phyloP scores from a whole-genome alignment of 83 land plant species.

The Picea engelmannii region DNA sequence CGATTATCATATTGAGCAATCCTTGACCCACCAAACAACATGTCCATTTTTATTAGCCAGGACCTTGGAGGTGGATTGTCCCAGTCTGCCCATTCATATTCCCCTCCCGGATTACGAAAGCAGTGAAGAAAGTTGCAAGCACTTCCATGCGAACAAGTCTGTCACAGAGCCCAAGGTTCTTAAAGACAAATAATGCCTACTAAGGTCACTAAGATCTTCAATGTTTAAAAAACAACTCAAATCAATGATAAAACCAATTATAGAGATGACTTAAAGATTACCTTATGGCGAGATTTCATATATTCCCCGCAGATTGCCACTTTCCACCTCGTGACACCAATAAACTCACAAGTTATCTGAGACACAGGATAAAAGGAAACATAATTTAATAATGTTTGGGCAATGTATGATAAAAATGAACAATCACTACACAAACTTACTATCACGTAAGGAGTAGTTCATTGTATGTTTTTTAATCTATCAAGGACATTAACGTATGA shows the following conservation, averaged over 20 bases:
- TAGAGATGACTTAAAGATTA: slow-evolving; percentile 14
- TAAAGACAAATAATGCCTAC: too few relatives aligned
- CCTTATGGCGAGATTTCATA: slow-evolving; percentile 84
- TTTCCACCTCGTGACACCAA: slow-evolving; percentile 90
- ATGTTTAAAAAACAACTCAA: not conserved
- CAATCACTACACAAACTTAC: not conserved
- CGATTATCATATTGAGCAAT: not conserved
- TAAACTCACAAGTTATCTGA: slow-evolving; percentile 85
- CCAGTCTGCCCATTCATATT: slow-evolving; percentile 99
- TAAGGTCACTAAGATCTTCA: not conserved
- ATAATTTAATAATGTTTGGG: not conserved
- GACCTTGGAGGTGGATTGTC: slow-evolving; percentile 83
- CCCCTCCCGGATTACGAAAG: slow-evolving; percentile 94
- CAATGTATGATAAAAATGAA: not conserved
- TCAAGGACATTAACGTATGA: not conserved
- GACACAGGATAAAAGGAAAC: slow-evolving; percentile 2
- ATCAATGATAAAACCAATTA: not conserved
- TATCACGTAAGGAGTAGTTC: not conserved
- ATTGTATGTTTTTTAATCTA: not conserved
- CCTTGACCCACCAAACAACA: slow-evolving; percentile 65
- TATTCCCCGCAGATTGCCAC: slow-evolving; percentile 96
- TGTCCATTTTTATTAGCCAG: slow-evolving; percentile 79
- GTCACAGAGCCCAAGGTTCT: slow-evolving; percentile 6
- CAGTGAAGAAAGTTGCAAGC: slow-evolving; percentile 97
- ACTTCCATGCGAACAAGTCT: slow-evolving; percentile 92